Evolutionary conservation across 2,329 filamentous ascomycete species (phyloP).

Genomic region (Epicoccum nigrum): DNA sequence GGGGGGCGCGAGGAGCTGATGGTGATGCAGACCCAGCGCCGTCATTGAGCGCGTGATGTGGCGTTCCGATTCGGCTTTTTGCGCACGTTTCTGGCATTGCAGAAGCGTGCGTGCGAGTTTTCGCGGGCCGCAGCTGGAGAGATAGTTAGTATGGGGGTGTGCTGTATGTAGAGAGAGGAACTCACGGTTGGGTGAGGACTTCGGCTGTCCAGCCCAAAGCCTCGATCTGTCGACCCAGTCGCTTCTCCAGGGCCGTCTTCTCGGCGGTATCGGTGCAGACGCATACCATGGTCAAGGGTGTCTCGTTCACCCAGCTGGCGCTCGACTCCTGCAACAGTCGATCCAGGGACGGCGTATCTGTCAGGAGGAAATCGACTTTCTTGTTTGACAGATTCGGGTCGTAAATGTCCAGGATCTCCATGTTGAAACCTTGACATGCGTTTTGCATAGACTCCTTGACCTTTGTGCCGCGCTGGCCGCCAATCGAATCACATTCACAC

Average conservation of each 20-base stretch:
- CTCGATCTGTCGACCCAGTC: slow-evolving; percentile 30
- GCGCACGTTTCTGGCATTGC: slow-evolving; percentile 29
- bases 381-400: slow-evolving; percentile 19
- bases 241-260: slow-evolving; percentile 31
- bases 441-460: slow-evolving; percentile 35
- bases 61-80: slow-evolving; percentile 21
- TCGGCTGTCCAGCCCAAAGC: slow-evolving; percentile 35
- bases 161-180: too few species aligned
- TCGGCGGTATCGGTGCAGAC: slow-evolving; percentile 38
- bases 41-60: slow-evolving; percentile 28
- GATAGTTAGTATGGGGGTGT: too few species aligned
- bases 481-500: slow-evolving; percentile 27
- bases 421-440: slow-evolving; percentile 32
- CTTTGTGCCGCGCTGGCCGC: slow-evolving; percentile 31
- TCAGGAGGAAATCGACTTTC: slow-evolving; percentile 33
- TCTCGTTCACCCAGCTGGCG: slow-evolving; percentile 20
- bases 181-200: slow-evolving; percentile 37
- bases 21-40: slow-evolving; percentile 12
- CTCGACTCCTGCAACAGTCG: slow-evolving; percentile 24
- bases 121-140: slow-evolving; percentile 35
- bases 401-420: slow-evolving; percentile 24
- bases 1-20: slow-evolving; percentile 20
- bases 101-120: slow-evolving; percentile 34
- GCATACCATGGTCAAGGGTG: slow-evolving; percentile 33
- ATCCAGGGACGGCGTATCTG: slow-evolving; percentile 34